phyloP scores from a whole-genome alignment of 768 basidiomycete species.

The Boletus coccyginus region DNA sequence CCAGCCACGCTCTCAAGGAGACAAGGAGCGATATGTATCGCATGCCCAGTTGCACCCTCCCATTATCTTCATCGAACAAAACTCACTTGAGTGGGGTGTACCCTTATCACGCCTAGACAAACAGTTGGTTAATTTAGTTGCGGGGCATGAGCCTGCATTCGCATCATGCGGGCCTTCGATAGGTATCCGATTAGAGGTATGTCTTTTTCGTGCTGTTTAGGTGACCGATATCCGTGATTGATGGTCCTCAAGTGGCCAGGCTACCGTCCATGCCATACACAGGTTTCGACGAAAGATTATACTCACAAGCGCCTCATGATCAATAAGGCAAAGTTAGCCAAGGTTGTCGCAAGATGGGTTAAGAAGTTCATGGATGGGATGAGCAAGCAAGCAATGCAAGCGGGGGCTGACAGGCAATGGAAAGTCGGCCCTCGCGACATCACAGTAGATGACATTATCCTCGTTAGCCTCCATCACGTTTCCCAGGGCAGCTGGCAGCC shows the following conservation, averaged over 20 bases:
- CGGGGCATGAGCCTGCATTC: slow-evolving; percentile 61
- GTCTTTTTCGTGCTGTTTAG: not conserved
- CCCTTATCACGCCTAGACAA: slow-evolving; percentile 49
- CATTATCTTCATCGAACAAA: slow-evolving; percentile 54
- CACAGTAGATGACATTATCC: slow-evolving; percentile 30
- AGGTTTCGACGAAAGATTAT: slow-evolving; percentile 72
- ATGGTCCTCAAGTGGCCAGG: slow-evolving; percentile 63
- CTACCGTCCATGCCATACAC: slow-evolving; percentile 65
- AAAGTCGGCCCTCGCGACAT: slow-evolving; percentile 10
- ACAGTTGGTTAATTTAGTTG: slow-evolving; percentile 46
- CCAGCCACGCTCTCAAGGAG: slow-evolving; percentile 66
- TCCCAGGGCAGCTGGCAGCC: slow-evolving; percentile 80
- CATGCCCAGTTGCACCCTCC: slow-evolving; percentile 56
- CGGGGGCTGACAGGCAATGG: slow-evolving; percentile 10
- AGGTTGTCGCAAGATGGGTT: slow-evolving; percentile 68
- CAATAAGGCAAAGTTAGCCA: slow-evolving; percentile 64
- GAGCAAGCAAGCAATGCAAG: slow-evolving; percentile 2
- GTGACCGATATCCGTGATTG: not conserved
- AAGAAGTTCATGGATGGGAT: slow-evolving; percentile 5
- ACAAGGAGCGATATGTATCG: slow-evolving; percentile 68
- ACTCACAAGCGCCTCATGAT: slow-evolving; percentile 65
- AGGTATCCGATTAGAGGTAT: slow-evolving; percentile 66
- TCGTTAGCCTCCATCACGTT: slow-evolving; percentile 76
- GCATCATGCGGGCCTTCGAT: slow-evolving; percentile 66
- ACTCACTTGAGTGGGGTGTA: slow-evolving; percentile 58